Percentiles rank a stretch among this genome's conserved stretches.
These are phyloP conservation scores for Metarhizium rileyi DNA, from an alignment of 2,329 filamentous ascomycete species.

Conservation along the genomic window DNA sequence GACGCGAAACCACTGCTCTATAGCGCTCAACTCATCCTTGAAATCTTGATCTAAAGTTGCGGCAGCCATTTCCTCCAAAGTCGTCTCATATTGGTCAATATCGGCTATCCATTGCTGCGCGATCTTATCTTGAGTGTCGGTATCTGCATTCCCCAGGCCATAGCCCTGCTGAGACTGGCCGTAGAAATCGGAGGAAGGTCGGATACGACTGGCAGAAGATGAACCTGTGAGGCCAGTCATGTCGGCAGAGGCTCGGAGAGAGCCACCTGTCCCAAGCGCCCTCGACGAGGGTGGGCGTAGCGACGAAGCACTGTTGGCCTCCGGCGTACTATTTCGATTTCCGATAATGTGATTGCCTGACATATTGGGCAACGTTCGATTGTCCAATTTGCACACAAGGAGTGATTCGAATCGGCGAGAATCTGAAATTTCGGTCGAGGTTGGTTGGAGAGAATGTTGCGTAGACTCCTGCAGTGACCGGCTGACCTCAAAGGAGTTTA, in stretches of 20 bases:
- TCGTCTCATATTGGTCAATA: slow-evolving; percentile 98
- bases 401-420: slow-evolving; percentile 3
- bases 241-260: slow-evolving; percentile 89
- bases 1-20: slow-evolving; percentile 99
- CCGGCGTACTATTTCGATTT: slow-evolving; percentile 96
- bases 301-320: slow-evolving; percentile 71
- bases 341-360: slow-evolving; percentile 60
- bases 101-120: slow-evolving; percentile 98
- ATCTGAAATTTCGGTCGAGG: neutral
- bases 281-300: slow-evolving; percentile 76
- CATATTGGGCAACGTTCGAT: slow-evolving; percentile 45
- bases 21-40: slow-evolving; percentile 97
- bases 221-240: slow-evolving; percentile 72
- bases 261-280: slow-evolving; percentile 66
- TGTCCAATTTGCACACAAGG: slow-evolving; percentile 5
- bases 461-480: slow-evolving; percentile 66
- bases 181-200: slow-evolving; percentile 92
- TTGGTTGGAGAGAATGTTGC: slow-evolving; percentile 16
- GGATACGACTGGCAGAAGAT: slow-evolving; percentile 66
- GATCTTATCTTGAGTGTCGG: slow-evolving; percentile 81
- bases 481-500: slow-evolving; percentile 70
- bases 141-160: slow-evolving; percentile 57
- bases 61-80: slow-evolving; percentile 95
- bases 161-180: slow-evolving; percentile 63
- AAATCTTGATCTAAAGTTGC: slow-evolving; percentile 99